Conservation (phyloP, 768 basidiomycete genomes). For the Agrocybe praecox region DNA sequence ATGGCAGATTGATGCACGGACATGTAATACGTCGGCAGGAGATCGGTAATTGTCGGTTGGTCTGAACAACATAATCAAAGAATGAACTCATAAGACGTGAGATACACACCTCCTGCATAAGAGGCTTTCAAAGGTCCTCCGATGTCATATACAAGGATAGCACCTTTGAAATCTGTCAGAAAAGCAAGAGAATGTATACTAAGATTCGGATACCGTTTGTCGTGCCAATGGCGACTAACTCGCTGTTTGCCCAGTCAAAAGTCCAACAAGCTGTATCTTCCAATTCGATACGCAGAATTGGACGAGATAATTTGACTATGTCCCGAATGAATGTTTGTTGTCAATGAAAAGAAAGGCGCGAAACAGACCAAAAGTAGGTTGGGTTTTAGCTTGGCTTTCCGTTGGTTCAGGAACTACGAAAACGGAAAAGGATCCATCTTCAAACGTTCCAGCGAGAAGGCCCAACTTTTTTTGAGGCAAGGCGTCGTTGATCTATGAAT, state of each 20-base stretch:
- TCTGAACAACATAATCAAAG: conserved; percentile 16
- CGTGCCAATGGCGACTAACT: conserved; percentile 78
- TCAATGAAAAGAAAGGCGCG: not conserved
- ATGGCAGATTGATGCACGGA: conserved; percentile 80
- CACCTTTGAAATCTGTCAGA: conserved; percentile 35
- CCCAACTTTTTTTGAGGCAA: conserved; percentile 65
- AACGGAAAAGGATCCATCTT: conserved; percentile 83
- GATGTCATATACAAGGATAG: conserved; percentile 61
- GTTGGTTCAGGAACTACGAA: conserved; percentile 80
- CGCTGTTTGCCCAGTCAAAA: conserved; percentile 91
- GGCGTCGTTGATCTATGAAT: conserved; percentile 20
- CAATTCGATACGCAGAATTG: conserved; percentile 71
- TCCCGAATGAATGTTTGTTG: too few species aligned
- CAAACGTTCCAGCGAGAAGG: conserved; percentile 80
- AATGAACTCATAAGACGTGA: not conserved
- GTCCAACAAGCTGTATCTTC: conserved; percentile 78
- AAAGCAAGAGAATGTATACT: not conserved
- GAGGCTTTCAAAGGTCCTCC: conserved; percentile 39
- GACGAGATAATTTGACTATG: conserved; percentile 61
- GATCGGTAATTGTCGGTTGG: conserved; percentile 31
- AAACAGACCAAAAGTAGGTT: conserved; percentile 55
- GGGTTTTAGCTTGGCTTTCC: conserved; percentile 32
- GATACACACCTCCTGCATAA: conserved; percentile 29
- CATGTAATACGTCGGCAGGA: conserved; percentile 75
- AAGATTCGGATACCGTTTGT: conserved; percentile 67